These are phyloP conservation scores for Thelephora terrestris DNA, from an alignment of 1,284 basidiomycete species.

Conservation along the genomic window DNA sequence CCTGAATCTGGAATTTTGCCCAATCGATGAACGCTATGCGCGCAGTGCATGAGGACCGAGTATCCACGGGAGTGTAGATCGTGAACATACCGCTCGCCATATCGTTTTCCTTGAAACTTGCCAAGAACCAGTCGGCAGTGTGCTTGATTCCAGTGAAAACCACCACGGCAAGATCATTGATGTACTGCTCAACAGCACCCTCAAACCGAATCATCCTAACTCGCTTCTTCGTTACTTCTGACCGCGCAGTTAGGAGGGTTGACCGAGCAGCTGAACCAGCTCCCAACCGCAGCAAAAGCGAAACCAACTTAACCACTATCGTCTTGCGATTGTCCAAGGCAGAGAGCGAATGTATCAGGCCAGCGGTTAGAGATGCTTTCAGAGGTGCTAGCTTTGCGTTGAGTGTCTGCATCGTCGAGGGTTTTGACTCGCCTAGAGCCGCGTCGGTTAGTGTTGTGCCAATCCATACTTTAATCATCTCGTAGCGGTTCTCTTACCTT, in stretches of 20 bases:
- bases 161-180: constrained; percentile 75
- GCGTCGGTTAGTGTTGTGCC: background rate
- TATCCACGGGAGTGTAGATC: background rate
- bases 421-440: constrained; percentile 49
- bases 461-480: background rate
- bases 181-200: constrained; percentile 76
- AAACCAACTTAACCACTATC: constrained; percentile 60
- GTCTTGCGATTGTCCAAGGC: constrained; percentile 74
- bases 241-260: constrained; percentile 76
- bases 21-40: constrained; percentile 82
- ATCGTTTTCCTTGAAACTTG: constrained; percentile 90
- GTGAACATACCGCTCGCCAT: constrained; percentile 74
- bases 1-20: constrained; percentile 82
- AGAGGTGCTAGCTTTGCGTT: constrained; percentile 58
- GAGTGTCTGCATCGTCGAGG: constrained; percentile 43
- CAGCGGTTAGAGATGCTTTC: constrained; percentile 58
- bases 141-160: constrained; percentile 88
- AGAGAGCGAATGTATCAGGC: constrained; percentile 68
- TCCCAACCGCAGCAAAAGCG: constrained; percentile 65
- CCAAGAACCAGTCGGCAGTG: constrained; percentile 96
- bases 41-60: background rate
- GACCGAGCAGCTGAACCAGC: constrained; percentile 74
- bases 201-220: constrained; percentile 86
- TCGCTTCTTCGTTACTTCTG: constrained; percentile 65
- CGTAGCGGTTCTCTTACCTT: constrained; percentile 37